phyloP scores from a whole-genome alignment of 768 basidiomycete genomes.

The Termitomyces heimii region DNA sequence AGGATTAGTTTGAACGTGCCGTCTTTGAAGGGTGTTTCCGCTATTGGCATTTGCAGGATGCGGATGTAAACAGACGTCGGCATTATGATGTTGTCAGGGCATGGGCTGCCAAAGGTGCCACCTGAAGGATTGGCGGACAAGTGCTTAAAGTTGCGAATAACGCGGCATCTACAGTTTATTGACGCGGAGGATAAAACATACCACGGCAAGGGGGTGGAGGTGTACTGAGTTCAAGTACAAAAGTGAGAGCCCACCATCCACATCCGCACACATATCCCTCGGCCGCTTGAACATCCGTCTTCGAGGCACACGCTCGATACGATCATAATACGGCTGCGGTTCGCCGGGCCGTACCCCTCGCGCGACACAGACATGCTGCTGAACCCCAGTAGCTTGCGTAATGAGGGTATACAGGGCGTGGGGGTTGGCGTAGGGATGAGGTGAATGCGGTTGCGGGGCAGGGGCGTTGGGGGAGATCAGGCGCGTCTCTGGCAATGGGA shows the following conservation, averaged over 20 bases:
- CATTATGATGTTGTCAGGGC: conserved; percentile 99
- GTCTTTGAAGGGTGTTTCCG: conserved; percentile 98
- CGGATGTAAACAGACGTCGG: conserved; percentile 64
- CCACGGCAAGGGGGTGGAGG: conserved; percentile 1
- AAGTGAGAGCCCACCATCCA: too few relatives aligned
- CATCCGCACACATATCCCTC: too few relatives aligned
- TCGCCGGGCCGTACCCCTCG: too few relatives aligned
- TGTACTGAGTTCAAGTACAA: background rate
- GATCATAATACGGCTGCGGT: too few relatives aligned
- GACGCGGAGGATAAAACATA: conserved; percentile 37
- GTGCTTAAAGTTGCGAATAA: conserved; percentile 97
- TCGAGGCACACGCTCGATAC: too few relatives aligned
- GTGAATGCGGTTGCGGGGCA: too few relatives aligned
- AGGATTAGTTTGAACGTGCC: conserved; percentile 97
- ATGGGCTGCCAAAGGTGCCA: conserved; percentile 95
- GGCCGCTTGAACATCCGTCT: too few relatives aligned
- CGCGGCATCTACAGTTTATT: conserved; percentile 88
- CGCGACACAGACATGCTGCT: too few relatives aligned
- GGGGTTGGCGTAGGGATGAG: background rate
- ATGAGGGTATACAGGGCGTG: too few relatives aligned
- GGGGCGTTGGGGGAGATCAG: background rate
- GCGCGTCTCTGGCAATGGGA: too few relatives aligned
- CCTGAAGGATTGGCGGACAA: conserved; percentile 92
- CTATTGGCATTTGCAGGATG: conserved; percentile 35
- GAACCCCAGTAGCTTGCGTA: too few relatives aligned